These are phyloP conservation scores for Puccinia horiana DNA, from an alignment of 1,284 basidiomycete genomes.

Conservation along the genomic window DNA sequence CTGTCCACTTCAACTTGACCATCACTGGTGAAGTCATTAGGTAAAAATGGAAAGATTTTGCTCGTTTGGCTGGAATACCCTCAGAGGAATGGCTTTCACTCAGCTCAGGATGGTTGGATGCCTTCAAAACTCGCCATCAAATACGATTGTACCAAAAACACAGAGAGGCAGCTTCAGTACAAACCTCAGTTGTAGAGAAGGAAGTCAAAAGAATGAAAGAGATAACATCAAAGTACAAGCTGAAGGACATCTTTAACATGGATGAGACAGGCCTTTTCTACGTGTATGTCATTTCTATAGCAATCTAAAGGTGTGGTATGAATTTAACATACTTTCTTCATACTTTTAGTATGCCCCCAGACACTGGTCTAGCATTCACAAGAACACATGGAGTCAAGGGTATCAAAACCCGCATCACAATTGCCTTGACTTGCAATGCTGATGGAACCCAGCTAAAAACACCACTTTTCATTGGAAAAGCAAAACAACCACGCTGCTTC, in stretches of 20 bases:
- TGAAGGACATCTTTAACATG: conserved; percentile 22
- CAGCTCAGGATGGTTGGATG: conserved; percentile 11
- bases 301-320: too few relatives aligned
- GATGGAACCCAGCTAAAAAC: neutral
- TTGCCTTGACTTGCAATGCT: neutral
- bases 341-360: neutral
- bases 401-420: neutral
- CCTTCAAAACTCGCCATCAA: conserved; percentile 17
- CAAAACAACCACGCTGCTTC: neutral
- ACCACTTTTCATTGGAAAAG: neutral
- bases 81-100: conserved; percentile 6
- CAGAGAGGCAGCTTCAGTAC: neutral
- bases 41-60: conserved; percentile 40
- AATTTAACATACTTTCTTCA: neutral
- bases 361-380: neutral
- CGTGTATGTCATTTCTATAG: neutral
- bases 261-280: conserved; percentile 27
- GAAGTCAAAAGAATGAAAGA: neutral
- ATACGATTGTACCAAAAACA: neutral
- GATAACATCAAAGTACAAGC: neutral
- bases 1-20: neutral
- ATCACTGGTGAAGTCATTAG: neutral
- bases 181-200: neutral
- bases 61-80: conserved; percentile 1
- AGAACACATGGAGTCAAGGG: neutral